Evolutionary conservation across 441 rosid genomes (phyloP).

Genomic region (Gossypium laxum): DNA sequence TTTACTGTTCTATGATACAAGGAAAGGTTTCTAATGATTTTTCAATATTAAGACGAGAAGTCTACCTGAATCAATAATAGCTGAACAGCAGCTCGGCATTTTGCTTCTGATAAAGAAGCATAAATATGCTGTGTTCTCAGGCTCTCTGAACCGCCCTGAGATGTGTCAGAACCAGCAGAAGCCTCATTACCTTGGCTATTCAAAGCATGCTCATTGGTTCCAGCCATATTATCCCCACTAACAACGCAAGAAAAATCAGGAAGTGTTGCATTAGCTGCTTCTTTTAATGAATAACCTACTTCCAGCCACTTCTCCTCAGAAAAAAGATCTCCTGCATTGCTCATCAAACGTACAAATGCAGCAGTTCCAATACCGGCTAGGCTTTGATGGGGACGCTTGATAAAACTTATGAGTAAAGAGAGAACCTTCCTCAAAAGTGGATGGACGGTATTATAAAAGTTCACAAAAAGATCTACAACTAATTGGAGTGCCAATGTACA

Average conservation of each 20-base stretch:
- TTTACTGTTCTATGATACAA: background rate
- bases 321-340: conserved; percentile 81
- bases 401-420: conserved; percentile 80
- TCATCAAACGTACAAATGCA: conserved; percentile 97
- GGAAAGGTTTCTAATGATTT: background rate
- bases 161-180: conserved; percentile 27
- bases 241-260: conserved; percentile 75
- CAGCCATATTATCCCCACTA: conserved; percentile 36
- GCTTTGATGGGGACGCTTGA: conserved; percentile 98
- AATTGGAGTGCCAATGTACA: conserved; percentile 97
- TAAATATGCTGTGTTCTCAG: conserved; percentile 42
- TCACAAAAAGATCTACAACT: conserved; percentile 98
- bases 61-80: conserved; percentile 89
- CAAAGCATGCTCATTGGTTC: conserved; percentile 25
- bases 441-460: conserved; percentile 79
- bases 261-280: conserved; percentile 75
- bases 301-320: conserved; percentile 92
- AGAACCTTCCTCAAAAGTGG: conserved; percentile 85
- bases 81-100: conserved; percentile 97
- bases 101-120: conserved; percentile 72
- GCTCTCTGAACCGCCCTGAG: conserved; percentile 48
- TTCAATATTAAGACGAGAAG: conserved; percentile 4
- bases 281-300: conserved; percentile 81
- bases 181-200: conserved; percentile 35
- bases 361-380: conserved; percentile 99